Percentiles rank a stretch among this genome's conserved stretches.
Evolutionary conservation across 805 yeast species (phyloP).

Genomic region (Teunomyces panamensis): DNA sequence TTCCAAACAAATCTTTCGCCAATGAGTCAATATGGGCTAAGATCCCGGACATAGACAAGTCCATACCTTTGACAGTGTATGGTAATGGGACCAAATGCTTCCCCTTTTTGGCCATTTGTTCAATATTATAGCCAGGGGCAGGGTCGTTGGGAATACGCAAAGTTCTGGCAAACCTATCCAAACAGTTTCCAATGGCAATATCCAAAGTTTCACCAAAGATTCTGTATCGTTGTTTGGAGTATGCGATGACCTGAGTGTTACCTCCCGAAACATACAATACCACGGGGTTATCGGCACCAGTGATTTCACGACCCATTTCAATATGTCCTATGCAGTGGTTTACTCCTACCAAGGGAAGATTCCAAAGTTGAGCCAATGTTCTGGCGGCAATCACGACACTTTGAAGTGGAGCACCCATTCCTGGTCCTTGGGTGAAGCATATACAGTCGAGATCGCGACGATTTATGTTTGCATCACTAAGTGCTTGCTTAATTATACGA

Average conservation of each 20-base stretch:
- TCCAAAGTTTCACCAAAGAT: slow-evolving; percentile 99
- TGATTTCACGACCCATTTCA: slow-evolving; percentile 98
- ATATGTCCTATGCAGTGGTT: slow-evolving; percentile 98
- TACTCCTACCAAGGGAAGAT: slow-evolving; percentile 85
- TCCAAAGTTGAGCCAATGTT: slow-evolving; percentile 75
- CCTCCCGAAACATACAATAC: slow-evolving; percentile 98
- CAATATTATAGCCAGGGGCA: slow-evolving; percentile 96
- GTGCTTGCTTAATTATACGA: slow-evolving; percentile 63
- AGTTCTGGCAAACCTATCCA: slow-evolving; percentile 93
- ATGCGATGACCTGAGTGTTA: slow-evolving; percentile 96
- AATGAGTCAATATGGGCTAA: slow-evolving; percentile 78
- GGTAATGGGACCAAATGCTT: slow-evolving; percentile 71
- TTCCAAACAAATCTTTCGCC: slow-evolving; percentile 66
- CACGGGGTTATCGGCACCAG: slow-evolving; percentile 97
- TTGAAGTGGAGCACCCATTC: slow-evolving; percentile 98
- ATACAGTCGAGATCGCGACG: slow-evolving; percentile 66
- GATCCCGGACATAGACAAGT: slow-evolving; percentile 93
- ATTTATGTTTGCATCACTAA: slow-evolving; percentile 56
- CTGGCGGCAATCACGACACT: slow-evolving; percentile 92
- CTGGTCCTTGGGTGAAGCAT: slow-evolving; percentile 97
- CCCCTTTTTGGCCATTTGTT: slow-evolving; percentile 81
- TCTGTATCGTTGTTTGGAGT: slow-evolving; percentile 87
- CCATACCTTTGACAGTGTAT: slow-evolving; percentile 98
- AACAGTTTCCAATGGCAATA: slow-evolving; percentile 95
- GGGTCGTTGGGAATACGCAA: slow-evolving; percentile 88